A percentile compares a stretch with the other conserved stretches of the same genome.
These are phyloP conservation scores for Colletotrichum noveboracense DNA, from an alignment of 2,329 filamentous ascomycete genomes.

Conservation along the genomic window DNA sequence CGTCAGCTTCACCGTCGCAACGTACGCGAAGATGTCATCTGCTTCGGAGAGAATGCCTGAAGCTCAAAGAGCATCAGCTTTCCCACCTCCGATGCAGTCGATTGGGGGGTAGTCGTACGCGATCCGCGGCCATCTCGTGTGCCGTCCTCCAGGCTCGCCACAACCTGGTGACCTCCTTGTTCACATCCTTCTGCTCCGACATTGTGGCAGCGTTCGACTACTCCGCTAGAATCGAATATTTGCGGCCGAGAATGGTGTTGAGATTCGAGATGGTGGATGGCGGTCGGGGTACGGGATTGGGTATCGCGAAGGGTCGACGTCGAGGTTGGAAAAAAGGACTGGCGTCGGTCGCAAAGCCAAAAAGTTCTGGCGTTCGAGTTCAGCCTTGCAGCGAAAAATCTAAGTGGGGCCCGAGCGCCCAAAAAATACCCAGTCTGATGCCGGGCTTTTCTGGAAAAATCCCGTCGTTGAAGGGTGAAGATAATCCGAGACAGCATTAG, in stretches of 20 bases:
- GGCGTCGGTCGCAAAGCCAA: slow-evolving; percentile 20
- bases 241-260: background rate
- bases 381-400: slow-evolving; percentile 21
- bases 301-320: background rate
- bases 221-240: background rate
- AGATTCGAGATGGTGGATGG: background rate
- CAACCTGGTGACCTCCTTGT: slow-evolving; percentile 68
- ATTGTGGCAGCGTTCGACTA: slow-evolving; percentile 28
- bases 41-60: no score
- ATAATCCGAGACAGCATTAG: background rate
- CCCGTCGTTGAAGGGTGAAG: background rate
- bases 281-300: background rate
- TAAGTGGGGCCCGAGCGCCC: slow-evolving; percentile 6
- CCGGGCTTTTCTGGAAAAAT: slow-evolving; percentile 15
- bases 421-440: background rate
- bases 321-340: background rate
- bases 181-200: slow-evolving; percentile 53
- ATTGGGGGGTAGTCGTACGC: slow-evolving; percentile 63
- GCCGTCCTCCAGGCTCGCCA: slow-evolving; percentile 95
- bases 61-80: background rate
- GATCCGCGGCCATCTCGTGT: slow-evolving; percentile 92
- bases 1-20: slow-evolving; percentile 19
- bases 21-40: background rate
- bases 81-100: background rate
- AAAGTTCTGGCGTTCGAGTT: slow-evolving; percentile 17